Conservation (phyloP, 202 grass and related monocot genomes). For the Saccharum hybrid region DNA sequence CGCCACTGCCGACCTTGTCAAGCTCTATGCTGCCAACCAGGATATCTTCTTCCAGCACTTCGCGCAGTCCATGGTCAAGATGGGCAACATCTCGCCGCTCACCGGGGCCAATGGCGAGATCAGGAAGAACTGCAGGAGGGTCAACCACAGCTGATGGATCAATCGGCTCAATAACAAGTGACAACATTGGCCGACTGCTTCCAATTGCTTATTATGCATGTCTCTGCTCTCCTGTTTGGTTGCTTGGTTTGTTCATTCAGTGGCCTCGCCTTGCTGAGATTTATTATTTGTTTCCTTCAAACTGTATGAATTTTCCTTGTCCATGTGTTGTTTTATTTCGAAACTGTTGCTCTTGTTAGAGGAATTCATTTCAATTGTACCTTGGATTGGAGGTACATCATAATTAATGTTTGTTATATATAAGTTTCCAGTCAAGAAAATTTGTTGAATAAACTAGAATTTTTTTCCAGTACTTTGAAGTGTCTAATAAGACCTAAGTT, state of each 20-base stretch:
- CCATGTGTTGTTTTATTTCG: background rate
- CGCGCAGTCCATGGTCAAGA: conserved; percentile 80
- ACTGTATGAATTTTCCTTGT: background rate
- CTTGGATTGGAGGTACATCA: background rate
- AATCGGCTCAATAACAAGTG: background rate
- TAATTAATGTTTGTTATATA: conserved; percentile 2
- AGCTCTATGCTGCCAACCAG: conserved; percentile 65
- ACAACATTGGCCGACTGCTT: background rate
- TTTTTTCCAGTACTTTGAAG: background rate
- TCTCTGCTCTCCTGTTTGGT: background rate
- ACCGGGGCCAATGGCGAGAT: conserved; percentile 69
- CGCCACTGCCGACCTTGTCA: conserved; percentile 62
- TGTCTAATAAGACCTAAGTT: background rate
- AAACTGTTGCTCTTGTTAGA: background rate
- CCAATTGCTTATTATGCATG: background rate
- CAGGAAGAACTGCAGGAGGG: conserved; percentile 76
- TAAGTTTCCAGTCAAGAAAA: conserved; percentile 17
- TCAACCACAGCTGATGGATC: conserved; percentile 56
- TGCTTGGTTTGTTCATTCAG: conserved; percentile 6
- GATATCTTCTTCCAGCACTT: conserved; percentile 78
- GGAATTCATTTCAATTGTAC: conserved; percentile 17
- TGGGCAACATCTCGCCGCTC: conserved; percentile 87
- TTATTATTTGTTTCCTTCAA: conserved; percentile 2
- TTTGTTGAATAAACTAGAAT: background rate
- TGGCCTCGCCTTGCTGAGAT: background rate